Evolutionary conservation across 2,329 filamentous ascomycete genomes (phyloP), one percentile per base, ranked within the genome.

Genomic region (Ascochyta rabiei): DNA sequence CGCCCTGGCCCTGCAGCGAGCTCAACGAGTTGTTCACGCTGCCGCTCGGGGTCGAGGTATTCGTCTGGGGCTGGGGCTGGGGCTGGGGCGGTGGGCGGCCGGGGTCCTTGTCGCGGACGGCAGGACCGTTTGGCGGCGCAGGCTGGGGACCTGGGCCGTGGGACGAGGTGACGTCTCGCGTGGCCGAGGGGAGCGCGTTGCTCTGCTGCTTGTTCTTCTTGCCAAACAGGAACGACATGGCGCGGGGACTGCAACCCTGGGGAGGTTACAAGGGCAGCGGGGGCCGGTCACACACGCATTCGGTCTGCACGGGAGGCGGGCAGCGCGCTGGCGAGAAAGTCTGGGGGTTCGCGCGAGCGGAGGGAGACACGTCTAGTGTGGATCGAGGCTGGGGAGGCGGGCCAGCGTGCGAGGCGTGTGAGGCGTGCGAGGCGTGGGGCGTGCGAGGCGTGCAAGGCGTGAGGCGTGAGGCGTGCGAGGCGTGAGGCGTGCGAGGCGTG

Each of bases 31-130:
- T 82, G 68, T 83, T 86, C 13, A 82, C 80, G 71, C 91, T 93
- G 57, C 87, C 87, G n/a, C 87, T 90, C 5, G 90, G 89, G 6
- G 89, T 90, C 44, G 88, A 85, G 53, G 88, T 86, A 64, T 85
- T 78, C 3, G 74, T 64, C 41, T 61, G 63, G 31, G 59, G 57
- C 41, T 61, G 63, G 31, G 59, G 56, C 41, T 61, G 65, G 21
- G 59, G 56, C 41, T 61, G 65, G 21, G 65, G 56, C 4, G 53
- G 64, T n/a, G 53, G 62, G 38, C 64, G 67, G 21, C 51, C 47
- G 59, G 68, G 69, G 23, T 73, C 68, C 26, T 55, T 50, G 79
- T 79, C 68, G 80, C 64, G 64, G 15, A 73, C 47, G 56, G 54
- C 64, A 37, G 56, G 45, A 5, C 54, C 53, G 9, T 60, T 46